Evolutionary conservation across 257 asterid species (phyloP).

Genomic region (Solanum sitiens): DNA sequence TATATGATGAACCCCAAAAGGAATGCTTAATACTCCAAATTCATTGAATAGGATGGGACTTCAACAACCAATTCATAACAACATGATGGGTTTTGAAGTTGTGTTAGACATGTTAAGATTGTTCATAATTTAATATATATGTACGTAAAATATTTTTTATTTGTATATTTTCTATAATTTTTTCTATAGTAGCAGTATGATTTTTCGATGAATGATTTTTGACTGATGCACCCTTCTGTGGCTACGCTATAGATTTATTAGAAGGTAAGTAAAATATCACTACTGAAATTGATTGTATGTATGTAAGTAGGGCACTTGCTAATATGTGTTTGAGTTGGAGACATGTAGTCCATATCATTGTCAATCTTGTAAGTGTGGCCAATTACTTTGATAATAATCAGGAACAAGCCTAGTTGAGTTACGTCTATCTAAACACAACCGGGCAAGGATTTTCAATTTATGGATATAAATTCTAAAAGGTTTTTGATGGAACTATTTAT

Average conservation of each 20-base stretch:
- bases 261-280: background rate
- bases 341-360: background rate
- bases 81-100: background rate
- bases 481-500: background rate
- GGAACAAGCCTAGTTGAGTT: background rate
- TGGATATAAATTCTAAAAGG: background rate
- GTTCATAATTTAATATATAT: too few relatives aligned
- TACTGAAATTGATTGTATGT: background rate
- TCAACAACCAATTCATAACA: background rate
- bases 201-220: too few relatives aligned
- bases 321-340: background rate
- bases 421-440: rapidly evolving
- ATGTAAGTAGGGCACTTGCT: background rate
- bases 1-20: background rate
- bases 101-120: background rate
- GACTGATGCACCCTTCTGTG: rapidly evolving
- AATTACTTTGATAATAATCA: background rate
- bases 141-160: too few relatives aligned
- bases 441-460: background rate
- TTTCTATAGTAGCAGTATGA: too few relatives aligned
- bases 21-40: background rate
- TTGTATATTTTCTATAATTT: too few relatives aligned
- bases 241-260: background rate
- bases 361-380: background rate
- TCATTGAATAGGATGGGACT: background rate